Percentiles rank a stretch among this genome's conserved stretches.
Evolutionary conservation across 2,329 filamentous ascomycete genomes (phyloP).

Genomic region (Diaporthe citri): DNA sequence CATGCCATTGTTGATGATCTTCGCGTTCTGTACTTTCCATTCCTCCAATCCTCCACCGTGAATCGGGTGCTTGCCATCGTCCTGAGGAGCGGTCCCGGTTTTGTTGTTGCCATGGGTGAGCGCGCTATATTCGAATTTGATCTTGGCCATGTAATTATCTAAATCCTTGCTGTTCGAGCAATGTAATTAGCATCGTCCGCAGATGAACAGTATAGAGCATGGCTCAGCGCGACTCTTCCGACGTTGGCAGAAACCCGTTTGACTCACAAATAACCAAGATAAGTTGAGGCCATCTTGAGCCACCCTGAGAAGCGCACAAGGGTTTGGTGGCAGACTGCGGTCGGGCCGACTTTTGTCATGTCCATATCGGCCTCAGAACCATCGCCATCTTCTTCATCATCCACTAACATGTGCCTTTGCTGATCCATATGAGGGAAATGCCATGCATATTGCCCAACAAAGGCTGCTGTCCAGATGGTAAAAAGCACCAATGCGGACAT

Average conservation of each 20-base stretch:
- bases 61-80: constrained; percentile 54
- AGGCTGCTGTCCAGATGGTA: constrained; percentile 75
- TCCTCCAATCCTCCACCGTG: constrained; percentile 68
- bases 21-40: constrained; percentile 58
- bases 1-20: constrained; percentile 59
- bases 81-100: constrained; percentile 19
- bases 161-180: constrained; percentile 54
- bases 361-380: constrained; percentile 44
- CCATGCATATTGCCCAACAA: constrained; percentile 74
- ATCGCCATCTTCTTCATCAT: constrained; percentile 52
- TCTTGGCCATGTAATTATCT: constrained; percentile 64
- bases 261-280: constrained; percentile 61
- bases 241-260: not conserved
- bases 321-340: constrained; percentile 62
- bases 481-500: constrained; percentile 78
- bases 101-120: constrained; percentile 45
- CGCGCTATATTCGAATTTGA: constrained; percentile 62
- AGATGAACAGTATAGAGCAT: not conserved
- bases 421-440: constrained; percentile 79
- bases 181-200: not conserved
- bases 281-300: constrained; percentile 69
- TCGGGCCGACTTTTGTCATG: constrained; percentile 55
- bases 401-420: constrained; percentile 62
- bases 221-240: not conserved
- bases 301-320: constrained; percentile 64